Evolutionary conservation across 257 asterid species (phyloP).

Genomic region (Solanum raphanifolium): DNA sequence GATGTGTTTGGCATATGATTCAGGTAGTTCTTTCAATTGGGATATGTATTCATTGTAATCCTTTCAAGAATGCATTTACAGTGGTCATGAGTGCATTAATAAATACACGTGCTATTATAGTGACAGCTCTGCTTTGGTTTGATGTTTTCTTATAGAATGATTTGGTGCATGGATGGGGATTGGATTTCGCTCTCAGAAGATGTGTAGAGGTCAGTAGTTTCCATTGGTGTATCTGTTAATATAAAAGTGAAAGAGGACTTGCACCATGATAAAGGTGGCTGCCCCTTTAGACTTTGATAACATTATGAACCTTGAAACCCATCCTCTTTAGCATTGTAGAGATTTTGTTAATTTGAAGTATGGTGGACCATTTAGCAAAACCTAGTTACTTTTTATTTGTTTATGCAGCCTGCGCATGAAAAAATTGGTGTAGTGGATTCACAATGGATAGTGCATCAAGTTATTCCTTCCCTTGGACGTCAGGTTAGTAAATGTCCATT

Average conservation of each 20-base stretch:
- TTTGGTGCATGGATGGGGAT: constrained; percentile 99
- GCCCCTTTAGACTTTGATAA: neutral
- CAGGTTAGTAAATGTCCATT: constrained; percentile 10
- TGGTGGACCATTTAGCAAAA: neutral
- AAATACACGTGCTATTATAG: neutral
- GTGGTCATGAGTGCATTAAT: neutral
- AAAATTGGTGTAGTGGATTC: constrained; percentile 28
- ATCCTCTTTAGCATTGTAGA: neutral
- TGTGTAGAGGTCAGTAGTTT: constrained; percentile 71
- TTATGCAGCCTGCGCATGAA: constrained; percentile 23
- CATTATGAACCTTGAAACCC: neutral
- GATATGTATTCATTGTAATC: neutral
- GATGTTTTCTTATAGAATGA: constrained; percentile 58
- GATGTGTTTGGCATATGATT: constrained; percentile 99
- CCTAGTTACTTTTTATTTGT: neutral
- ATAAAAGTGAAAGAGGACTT: neutral
- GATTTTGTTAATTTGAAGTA: neutral
- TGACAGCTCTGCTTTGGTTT: constrained; percentile 1
- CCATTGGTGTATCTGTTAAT: neutral
- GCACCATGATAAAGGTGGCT: neutral
- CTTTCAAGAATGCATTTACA: neutral
- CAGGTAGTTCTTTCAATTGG: constrained; percentile 47
- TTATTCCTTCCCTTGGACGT: constrained; percentile 25
- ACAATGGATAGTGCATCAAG: constrained; percentile 29
- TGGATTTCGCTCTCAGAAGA: constrained; percentile 96